Evolutionary conservation across 176 grass and related monocot genomes (phyloP), one percentile per base, ranked within the genome.

Genomic region (Triticum urartu): DNA sequence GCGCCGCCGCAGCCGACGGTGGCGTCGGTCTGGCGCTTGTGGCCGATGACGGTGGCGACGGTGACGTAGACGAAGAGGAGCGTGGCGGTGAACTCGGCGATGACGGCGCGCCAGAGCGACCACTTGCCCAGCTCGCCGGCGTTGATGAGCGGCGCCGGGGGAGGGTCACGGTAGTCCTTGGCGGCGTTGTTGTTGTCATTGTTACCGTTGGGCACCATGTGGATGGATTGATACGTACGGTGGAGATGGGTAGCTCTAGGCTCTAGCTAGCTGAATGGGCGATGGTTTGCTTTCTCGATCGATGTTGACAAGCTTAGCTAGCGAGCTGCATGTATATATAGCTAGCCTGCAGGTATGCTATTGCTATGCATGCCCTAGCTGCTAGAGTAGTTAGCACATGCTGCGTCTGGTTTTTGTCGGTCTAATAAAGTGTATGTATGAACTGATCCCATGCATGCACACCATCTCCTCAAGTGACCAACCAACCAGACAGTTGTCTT

Each of bases 1-100:
- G 85, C 92, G 72, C 95, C 95, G 40, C 74, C 83, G 60, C 92
- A 94, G 0, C 54, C 54, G 54, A 66, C 52, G 39, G 58, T 2
- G 9, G 1, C 14, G 9, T 68, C 48, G 2, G 60, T 15, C 68
- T 81, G 78, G 20, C 54, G 25, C 59, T 81, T 87, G 78, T 87
- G 40, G 21, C 78, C 78, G 60, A 87, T 87, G 20, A 81, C 78
- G 5, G 86, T 87, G 78, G 40, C 39, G 5, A 87, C 28, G 36
- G 68, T 87, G 9, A 87, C 52, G 69, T 81, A 87, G n/a, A 81
- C 26, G 40, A 87, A 87, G 42, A 87, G 78, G 39, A 87, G 78
- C 40, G 86, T 81, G 40, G 78, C 78, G 3, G 60, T 74, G 59
- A 87, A 87, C 78, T 81, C 86, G 69, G 86, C 86, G 42, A 87